Evolutionary conservation across 2,329 filamentous ascomycete genomes (phyloP), one percentile per base, ranked within the genome.

Genomic region (Stachybotrys elegans): DNA sequence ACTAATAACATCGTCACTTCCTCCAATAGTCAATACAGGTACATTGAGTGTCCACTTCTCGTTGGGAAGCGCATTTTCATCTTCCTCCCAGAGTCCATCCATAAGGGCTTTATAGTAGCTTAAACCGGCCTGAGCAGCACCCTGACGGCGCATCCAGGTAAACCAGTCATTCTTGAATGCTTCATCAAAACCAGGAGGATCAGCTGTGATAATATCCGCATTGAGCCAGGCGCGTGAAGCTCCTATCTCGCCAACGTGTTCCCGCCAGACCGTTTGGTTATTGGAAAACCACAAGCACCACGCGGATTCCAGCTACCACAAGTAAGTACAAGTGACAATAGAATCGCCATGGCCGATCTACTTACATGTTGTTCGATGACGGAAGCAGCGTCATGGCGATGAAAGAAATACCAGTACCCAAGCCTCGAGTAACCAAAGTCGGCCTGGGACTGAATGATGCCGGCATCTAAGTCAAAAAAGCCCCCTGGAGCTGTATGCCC

Each of bases 351-450:
- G 7, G 7, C 5, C 14, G 8, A 12, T 3, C 3, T 22, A 29
- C 44, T 19, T 40, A 47, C 50, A 40, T 51, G 43, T 3, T 50
- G 22, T 7, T 25, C 31, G 13, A 48, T 51, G 12, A 42, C n/a
- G 7, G 20, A 17, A 13, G 43, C 47, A 7, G 51, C 49, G 20
- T 54, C 51, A 16, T 45, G 46, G 1, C 47, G 45, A 12, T 52
- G 49, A 17, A 53, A 52, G 20, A 54, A 54, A 7, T 54, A 54
- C 49, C 49, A 54, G 16, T 54, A 54, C 1, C 51, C 51, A 8
- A 52, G 27, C 2, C 47, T 45, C 49, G 41, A 50, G 2, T 54
- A 52, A 0, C 51, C 51, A 16, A 40, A 31, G 12, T 50, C 19
- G 2, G 43, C 27, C 2, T 45, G 44, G 2, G 46, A 37, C 25